These are phyloP conservation scores for Climacium dendroides DNA, from an alignment of 225 moss, liverwort and hornwort species.

Conservation along the genomic window DNA sequence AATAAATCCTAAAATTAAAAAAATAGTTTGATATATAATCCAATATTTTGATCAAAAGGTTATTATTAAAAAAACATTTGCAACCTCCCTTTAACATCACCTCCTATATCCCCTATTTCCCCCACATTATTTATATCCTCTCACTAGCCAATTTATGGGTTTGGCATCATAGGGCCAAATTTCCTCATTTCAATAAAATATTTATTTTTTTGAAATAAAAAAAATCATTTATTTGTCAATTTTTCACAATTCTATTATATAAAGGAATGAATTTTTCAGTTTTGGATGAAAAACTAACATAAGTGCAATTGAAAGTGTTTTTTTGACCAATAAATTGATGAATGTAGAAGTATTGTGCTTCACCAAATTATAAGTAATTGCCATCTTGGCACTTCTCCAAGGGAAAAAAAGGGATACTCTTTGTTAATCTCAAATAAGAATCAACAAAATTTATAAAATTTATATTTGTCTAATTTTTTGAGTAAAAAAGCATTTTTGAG, in stretches of 20 bases:
- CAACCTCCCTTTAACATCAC: fast-evolving
- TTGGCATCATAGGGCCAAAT: fast-evolving
- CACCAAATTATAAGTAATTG: not conserved
- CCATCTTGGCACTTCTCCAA: fast-evolving
- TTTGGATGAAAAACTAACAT: not conserved
- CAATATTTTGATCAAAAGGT: not conserved
- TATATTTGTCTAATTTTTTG: not conserved
- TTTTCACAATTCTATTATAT: not conserved
- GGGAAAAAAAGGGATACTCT: fast-evolving
- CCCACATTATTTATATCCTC: not conserved
- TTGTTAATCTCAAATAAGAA: not conserved
- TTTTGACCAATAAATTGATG: not conserved
- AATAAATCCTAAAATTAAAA: not conserved
- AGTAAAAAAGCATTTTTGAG: not conserved
- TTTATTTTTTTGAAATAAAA: not conserved
- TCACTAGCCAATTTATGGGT: not conserved
- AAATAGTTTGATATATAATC: not conserved
- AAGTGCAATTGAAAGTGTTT: not conserved
- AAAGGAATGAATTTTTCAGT: not conserved
- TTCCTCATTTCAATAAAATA: not conserved
- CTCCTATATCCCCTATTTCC: not conserved
- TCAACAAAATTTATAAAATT: not conserved
- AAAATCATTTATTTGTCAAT: not conserved
- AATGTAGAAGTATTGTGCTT: not conserved
- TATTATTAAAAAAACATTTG: not conserved